A percentile compares a stretch with the other conserved stretches of the same genome.
phyloP scores from a whole-genome alignment of 106 monocot genomes.

The Dioscorea dumetorum region DNA sequence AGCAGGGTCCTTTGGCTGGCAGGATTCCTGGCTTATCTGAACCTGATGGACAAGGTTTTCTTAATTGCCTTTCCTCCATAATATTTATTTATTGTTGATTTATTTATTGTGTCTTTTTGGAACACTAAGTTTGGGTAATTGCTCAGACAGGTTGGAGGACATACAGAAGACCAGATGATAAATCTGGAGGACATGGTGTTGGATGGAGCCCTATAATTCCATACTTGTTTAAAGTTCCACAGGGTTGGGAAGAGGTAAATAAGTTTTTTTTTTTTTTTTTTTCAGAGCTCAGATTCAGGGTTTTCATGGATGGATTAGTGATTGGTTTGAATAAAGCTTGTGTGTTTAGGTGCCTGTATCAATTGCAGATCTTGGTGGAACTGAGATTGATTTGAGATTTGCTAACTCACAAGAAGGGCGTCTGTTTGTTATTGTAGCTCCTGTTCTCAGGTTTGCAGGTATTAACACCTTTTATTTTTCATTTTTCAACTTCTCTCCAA shows the following conservation, averaged over 20 bases:
- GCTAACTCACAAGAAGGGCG: slow-evolving; percentile 72
- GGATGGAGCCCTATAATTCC: slow-evolving; percentile 99
- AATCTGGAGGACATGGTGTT: slow-evolving; percentile 96
- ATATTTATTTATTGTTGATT: neutral
- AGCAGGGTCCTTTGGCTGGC: slow-evolving; percentile 83
- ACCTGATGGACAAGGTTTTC: slow-evolving; percentile 66
- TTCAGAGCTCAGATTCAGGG: too few species aligned
- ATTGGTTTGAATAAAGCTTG: neutral
- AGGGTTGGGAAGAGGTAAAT: slow-evolving; percentile 77
- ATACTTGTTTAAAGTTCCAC: slow-evolving; percentile 74
- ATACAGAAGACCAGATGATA: slow-evolving; percentile 85
- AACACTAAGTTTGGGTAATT: neutral
- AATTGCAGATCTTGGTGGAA: slow-evolving; percentile 95
- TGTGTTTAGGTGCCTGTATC: slow-evolving; percentile 85
- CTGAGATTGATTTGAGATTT: slow-evolving; percentile 95
- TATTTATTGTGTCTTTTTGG: too few species aligned
- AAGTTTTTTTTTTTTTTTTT: too few species aligned
- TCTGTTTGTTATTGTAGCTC: slow-evolving; percentile 85
- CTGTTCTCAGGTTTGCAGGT: slow-evolving; percentile 93
- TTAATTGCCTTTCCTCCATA: slow-evolving; percentile 1
- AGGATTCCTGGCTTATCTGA: slow-evolving; percentile 91
- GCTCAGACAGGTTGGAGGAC: slow-evolving; percentile 99
- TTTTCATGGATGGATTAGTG: too few species aligned
- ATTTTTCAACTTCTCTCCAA: neutral
- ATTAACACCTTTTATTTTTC: neutral